These are phyloP conservation scores for Cercospora sp. DNA, from an alignment of 2,329 filamentous ascomycete species.

Conservation along the genomic window DNA sequence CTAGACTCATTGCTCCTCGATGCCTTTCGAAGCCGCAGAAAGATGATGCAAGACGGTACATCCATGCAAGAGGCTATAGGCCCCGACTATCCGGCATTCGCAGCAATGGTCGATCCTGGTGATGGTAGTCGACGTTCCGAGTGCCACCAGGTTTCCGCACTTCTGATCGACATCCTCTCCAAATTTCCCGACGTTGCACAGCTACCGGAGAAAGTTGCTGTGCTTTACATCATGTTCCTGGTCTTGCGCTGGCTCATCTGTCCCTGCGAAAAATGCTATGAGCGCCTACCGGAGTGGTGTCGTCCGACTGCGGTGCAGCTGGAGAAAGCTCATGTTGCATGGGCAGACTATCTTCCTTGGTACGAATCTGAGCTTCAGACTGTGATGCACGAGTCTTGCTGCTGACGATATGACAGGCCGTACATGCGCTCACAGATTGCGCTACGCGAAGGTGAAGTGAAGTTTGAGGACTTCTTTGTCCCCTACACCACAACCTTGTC, in stretches of 20 bases:
- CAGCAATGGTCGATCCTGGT: conserved; percentile 71
- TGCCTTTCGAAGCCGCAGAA: conserved; percentile 69
- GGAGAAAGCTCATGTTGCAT: conserved; percentile 68
- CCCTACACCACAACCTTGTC: conserved; percentile 74
- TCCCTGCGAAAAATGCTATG: conserved; percentile 76
- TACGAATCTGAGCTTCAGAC: conserved; percentile 28
- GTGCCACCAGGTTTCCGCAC: conserved; percentile 76
- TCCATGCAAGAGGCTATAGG: conserved; percentile 67
- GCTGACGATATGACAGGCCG: conserved; percentile 49
- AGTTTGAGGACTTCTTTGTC: conserved; percentile 80
- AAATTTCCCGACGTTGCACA: conserved; percentile 78
- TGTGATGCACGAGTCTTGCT: not conserved
- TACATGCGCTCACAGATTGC: conserved; percentile 67
- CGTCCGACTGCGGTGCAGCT: conserved; percentile 67
- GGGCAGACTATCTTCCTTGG: conserved; percentile 82
- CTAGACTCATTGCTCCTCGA: conserved; percentile 78
- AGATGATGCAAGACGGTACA: conserved; percentile 65
- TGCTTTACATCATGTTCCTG: conserved; percentile 84
- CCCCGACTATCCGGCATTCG: conserved; percentile 76
- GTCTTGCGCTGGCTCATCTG: conserved; percentile 80
- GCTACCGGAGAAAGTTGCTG: conserved; percentile 79
- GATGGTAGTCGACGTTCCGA: not conserved
- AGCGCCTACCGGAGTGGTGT: conserved; percentile 72
- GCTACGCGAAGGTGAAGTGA: conserved; percentile 40
- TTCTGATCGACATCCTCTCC: conserved; percentile 80